Conservation (phyloP, 768 basidiomycete genomes). For the Nidularia pulvinata region DNA sequence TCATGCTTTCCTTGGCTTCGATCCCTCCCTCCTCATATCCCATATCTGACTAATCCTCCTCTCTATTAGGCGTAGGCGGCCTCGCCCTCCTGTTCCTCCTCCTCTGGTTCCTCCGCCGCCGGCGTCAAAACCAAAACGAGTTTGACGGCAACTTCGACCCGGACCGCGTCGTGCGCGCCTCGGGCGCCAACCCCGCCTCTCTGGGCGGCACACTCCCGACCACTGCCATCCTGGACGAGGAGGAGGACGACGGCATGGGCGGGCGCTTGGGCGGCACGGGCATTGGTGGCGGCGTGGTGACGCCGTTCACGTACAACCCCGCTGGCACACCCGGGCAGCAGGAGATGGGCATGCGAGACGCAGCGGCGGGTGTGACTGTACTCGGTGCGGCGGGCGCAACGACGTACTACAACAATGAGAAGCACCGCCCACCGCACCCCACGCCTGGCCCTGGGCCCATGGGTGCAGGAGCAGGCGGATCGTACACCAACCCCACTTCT, state of each 20-base stretch:
- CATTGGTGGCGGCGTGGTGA: slow-evolving; percentile 26
- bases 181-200: not conserved
- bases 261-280: slow-evolving; percentile 23
- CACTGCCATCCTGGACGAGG: slow-evolving; percentile 9
- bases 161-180: slow-evolving; percentile 14
- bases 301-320: slow-evolving; percentile 19
- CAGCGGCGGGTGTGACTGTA: not conserved
- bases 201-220: slow-evolving; percentile 9
- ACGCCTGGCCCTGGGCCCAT: too few species aligned
- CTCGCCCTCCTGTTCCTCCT: slow-evolving; percentile 17
- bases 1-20: too few species aligned
- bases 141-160: slow-evolving; percentile 45
- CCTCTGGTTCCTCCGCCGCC: slow-evolving; percentile 20
- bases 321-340: slow-evolving; percentile 3
- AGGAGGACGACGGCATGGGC: slow-evolving; percentile 31
- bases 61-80: slow-evolving; percentile 22
- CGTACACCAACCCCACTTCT: not conserved
- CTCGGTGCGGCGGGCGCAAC: not conserved
- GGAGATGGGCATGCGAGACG: not conserved
- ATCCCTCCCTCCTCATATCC: not conserved
- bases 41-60: not conserved
- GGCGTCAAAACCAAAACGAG: slow-evolving; percentile 14
- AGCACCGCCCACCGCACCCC: not conserved
- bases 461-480: too few species aligned
- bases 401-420: not conserved